Evolutionary conservation across 2,329 filamentous ascomycete genomes (phyloP).

Genomic region (Beauveria rudraprayagi): DNA sequence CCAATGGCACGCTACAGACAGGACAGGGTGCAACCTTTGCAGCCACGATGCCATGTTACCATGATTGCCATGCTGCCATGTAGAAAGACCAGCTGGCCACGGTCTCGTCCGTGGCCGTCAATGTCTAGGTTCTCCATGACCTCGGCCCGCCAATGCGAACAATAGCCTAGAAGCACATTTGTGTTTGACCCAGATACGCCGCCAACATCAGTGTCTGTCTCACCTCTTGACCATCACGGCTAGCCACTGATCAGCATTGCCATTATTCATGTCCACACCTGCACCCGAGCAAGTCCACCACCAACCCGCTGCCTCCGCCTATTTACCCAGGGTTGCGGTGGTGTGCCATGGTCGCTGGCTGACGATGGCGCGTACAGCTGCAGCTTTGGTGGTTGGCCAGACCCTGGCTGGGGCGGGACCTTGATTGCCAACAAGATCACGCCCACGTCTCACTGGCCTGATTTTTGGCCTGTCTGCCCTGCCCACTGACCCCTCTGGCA

Average conservation of each 20-base stretch:
- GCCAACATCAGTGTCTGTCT: background rate
- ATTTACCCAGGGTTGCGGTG: no score
- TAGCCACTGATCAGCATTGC: background rate
- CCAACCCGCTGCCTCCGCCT: no score
- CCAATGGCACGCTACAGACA: background rate
- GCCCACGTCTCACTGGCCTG: background rate
- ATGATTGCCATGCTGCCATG: no score
- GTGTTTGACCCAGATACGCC: background rate
- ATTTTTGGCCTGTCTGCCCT: background rate
- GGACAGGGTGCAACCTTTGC: background rate
- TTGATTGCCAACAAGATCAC: background rate
- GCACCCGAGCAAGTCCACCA: no score
- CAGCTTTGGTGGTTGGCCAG: background rate
- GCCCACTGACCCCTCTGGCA: background rate
- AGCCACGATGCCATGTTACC: background rate
- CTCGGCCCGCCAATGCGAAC: background rate
- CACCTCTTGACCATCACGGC: background rate
- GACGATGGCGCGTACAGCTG: no score
- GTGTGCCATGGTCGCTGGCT: background rate
- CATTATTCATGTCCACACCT: background rate
- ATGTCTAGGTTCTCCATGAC: background rate
- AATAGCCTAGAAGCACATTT: background rate
- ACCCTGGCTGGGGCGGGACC: background rate
- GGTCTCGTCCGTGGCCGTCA: background rate
- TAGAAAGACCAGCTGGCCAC: background rate